Base-by-base conservation (phyloP, 306 rosid genomes). In the Prunus campanulata region DNA sequence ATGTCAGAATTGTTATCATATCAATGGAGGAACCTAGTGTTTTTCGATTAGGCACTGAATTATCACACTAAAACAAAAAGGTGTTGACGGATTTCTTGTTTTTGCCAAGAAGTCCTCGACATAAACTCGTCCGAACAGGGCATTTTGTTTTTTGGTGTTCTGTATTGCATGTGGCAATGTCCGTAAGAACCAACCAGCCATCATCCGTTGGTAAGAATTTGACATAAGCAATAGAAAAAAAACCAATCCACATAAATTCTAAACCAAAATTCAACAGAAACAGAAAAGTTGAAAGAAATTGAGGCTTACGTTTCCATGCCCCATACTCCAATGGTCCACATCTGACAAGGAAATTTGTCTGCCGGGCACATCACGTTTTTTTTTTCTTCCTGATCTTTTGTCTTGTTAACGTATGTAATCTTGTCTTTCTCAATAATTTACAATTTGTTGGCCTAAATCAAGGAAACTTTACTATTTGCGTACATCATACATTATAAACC, bases 351-450 rank as follows among this genome's bases (percentile, higher is more conserved):
- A 64, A 35, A 63, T 20, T 57, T 29, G 18, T 12, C 29, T 60
- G 19, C 2, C 35, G 19, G 19, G 65, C 4, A 15, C 19, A 5
- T 56, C 35, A 5, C 35, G 0, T 2, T 60, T 27, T 24, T 24
- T 13, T 10, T 12, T 56, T 25, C 27, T 20, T 39, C 9, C 44
- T 39, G 44, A 39, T 6, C 9, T 1, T 6, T 39, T 7, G 9
- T 6, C 44, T 39, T 7, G 44, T 39, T 39, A 39, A 39, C 44
- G 5, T 39, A 39, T 39, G 44, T 7, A 2, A 20, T 24, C 62
- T 70, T 70, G 27, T 70, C 32, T 50, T 50, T 73, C 66, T 57
- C 8, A 25, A 72, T 42, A 67, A 44, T 67, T 67, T 67, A 67
- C 32, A 67, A 47, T 19, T 66, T 44, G 54, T 11, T 19, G 22